Conservation (phyloP, 768 basidiomycete genomes). For the Lactifluus volemus region DNA sequence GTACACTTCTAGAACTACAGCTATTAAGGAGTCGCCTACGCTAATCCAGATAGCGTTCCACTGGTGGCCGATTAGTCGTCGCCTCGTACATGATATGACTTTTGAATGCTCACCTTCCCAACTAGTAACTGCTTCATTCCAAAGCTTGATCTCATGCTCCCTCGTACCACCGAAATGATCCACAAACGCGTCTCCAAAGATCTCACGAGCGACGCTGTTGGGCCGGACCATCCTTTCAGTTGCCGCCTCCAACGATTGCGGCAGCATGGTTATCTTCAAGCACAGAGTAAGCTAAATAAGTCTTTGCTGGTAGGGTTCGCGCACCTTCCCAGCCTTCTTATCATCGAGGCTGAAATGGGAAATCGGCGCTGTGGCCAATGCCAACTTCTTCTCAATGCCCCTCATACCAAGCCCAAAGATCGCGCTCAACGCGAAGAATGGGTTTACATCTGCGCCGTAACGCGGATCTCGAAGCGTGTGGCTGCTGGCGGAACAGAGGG, state of each 20-base stretch:
- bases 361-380: constrained; percentile 65
- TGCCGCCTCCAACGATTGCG: constrained; percentile 71
- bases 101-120: constrained; percentile 72
- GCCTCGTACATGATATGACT: background rate
- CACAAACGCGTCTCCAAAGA: constrained; percentile 85
- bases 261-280: constrained; percentile 59
- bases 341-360: constrained; percentile 47
- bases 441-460: constrained; percentile 96
- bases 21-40: constrained; percentile 28
- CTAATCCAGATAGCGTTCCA: constrained; percentile 85
- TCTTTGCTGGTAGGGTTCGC: background rate
- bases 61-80: constrained; percentile 31
- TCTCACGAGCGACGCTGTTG: constrained; percentile 75
- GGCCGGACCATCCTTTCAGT: constrained; percentile 71
- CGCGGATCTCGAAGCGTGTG: constrained; percentile 87
- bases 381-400: constrained; percentile 73
- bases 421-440: constrained; percentile 80
- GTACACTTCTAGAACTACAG: background rate
- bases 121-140: constrained; percentile 85
- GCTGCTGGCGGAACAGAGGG: constrained; percentile 75
- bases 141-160: constrained; percentile 78
- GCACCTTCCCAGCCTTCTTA: constrained; percentile 47
- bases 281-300: background rate
- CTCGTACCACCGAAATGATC: constrained; percentile 96
- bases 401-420: constrained; percentile 82